These are phyloP conservation scores for Phoma sp. DNA, from an alignment of 2,329 filamentous ascomycete species.

Conservation along the genomic window DNA sequence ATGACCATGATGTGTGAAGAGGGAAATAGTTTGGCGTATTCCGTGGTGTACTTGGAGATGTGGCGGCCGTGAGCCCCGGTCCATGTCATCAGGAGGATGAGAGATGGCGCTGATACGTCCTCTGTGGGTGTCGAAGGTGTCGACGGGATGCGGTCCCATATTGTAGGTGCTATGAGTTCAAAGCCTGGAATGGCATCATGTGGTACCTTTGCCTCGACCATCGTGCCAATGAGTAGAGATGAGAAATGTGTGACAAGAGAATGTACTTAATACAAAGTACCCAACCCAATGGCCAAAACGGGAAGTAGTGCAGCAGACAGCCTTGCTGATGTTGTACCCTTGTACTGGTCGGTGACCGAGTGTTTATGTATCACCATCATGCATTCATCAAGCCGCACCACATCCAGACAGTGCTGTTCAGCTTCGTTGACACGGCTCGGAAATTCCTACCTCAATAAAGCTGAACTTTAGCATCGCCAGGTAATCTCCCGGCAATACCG, in stretches of 20 bases:
- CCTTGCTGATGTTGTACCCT: constrained; percentile 4
- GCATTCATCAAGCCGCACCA: neutral
- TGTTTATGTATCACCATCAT: constrained; percentile 10
- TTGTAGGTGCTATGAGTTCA: constrained; percentile 12
- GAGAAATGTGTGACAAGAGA: neutral
- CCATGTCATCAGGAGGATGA: constrained; percentile 38
- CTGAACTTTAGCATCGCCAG: constrained; percentile 1
- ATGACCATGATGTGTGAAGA: constrained; percentile 34
- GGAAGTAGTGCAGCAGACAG: neutral
- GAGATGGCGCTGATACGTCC: constrained; percentile 17
- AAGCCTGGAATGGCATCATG: constrained; percentile 12
- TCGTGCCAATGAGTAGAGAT: neutral
- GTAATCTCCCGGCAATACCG: constrained; percentile 9
- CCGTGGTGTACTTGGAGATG: constrained; percentile 31
- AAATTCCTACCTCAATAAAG: neutral
- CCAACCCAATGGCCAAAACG: neutral
- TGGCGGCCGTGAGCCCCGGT: constrained; percentile 34
- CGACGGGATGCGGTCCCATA: constrained; percentile 15
- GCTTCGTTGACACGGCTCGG: neutral
- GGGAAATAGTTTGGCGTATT: constrained; percentile 34
- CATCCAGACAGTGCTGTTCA: constrained; percentile 4
- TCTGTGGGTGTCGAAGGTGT: constrained; percentile 12
- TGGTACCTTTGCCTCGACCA: neutral
- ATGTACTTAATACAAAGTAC: neutral
- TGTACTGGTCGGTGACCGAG: neutral